Percentiles rank a stretch among this genome's conserved stretches.
Evolutionary conservation across 495 filamentous ascomycete species (phyloP).

Genomic region (Penicillium ochrochloron): DNA sequence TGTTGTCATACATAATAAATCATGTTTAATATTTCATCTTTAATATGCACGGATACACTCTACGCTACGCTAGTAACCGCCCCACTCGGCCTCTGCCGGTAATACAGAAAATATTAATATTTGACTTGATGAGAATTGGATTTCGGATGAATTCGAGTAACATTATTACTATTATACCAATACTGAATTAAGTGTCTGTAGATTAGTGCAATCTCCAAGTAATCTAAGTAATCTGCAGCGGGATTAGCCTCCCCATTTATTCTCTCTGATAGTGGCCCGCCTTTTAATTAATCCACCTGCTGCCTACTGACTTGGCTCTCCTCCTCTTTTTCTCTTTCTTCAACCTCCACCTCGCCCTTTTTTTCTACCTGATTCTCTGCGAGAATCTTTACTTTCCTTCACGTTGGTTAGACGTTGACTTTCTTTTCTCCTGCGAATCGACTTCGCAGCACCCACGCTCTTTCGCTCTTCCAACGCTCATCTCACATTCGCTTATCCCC

Average conservation of each 20-base stretch:
- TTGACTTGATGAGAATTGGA: too few relatives aligned
- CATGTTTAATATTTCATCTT: neutral
- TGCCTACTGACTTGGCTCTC: slow-evolving; percentile 24
- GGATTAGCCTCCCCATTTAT: neutral
- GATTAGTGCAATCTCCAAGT: slow-evolving; percentile 5
- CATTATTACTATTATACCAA: neutral
- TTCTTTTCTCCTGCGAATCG: slow-evolving; percentile 54
- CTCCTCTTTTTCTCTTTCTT: slow-evolving; percentile 27
- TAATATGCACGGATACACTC: neutral
- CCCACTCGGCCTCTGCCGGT: slow-evolving; percentile 10
- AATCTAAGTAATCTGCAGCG: neutral
- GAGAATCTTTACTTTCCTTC: slow-evolving; percentile 39
- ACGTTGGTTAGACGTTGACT: slow-evolving; percentile 28
- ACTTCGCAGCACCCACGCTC: slow-evolving; percentile 48
- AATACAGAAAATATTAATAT: neutral
- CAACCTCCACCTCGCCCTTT: slow-evolving; percentile 24
- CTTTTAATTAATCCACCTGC: slow-evolving; percentile 23
- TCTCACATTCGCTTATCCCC: slow-evolving; percentile 6
- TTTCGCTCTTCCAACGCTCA: slow-evolving; percentile 15
- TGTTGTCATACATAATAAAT: too few relatives aligned
- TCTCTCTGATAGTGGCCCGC: neutral
- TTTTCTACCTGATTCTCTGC: slow-evolving; percentile 29
- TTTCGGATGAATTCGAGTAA: too few relatives aligned
- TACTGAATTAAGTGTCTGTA: neutral
- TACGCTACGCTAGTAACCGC: neutral